A percentile compares a stretch with the other conserved stretches of the same genome.
Conservation (phyloP, 164 flowering plant species). For the Vitis vinifera region ASM3070453v1 NC_081811.1:11138001-11138500, state of each 20-base stretch:
- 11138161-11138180: too few species aligned
- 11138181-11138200: too few species aligned
- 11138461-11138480: constrained; percentile 8
- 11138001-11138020: too few species aligned
- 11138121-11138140: too few species aligned
- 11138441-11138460: neutral
- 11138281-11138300: constrained; percentile 12
- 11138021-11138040: too few species aligned
- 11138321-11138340: constrained; percentile 6
- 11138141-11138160: too few species aligned
- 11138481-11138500: neutral
- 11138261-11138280: constrained; percentile 12
- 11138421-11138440: neutral
- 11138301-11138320: neutral
- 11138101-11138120: too few species aligned
- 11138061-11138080: too few species aligned
- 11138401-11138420: constrained; percentile 14
- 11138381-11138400: constrained; percentile 1
- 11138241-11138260: neutral
- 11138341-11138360: constrained; percentile 20
- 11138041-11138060: too few species aligned
- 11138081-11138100: too few species aligned
- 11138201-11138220: too few species aligned
- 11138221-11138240: too few species aligned
- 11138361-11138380: constrained; percentile 12